These are phyloP conservation scores for Yamadazyma scolyti DNA, from an alignment of 805 yeast genomes.

Conservation along the genomic window DNA sequence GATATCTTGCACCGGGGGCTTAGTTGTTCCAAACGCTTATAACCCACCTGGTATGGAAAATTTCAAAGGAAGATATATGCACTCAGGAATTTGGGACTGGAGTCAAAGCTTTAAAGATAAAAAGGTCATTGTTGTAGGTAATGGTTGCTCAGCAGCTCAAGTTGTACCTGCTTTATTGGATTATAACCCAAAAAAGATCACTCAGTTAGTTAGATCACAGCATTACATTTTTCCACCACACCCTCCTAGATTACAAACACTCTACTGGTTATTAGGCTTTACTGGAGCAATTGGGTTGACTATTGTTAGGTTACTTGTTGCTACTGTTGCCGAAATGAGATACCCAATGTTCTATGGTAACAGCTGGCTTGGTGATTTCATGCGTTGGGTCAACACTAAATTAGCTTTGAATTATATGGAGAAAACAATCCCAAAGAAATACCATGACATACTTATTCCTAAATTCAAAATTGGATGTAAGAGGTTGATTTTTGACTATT, in stretches of 20 bases:
- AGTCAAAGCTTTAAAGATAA: constrained; percentile 28
- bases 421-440: constrained; percentile 26
- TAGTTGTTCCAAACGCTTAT: constrained; percentile 32
- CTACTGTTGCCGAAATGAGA: constrained; percentile 27
- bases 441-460: constrained; percentile 31
- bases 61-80: constrained; percentile 37
- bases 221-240: constrained; percentile 39
- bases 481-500: constrained; percentile 35
- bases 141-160: constrained; percentile 42
- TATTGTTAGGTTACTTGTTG: constrained; percentile 24
- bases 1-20: constrained; percentile 29
- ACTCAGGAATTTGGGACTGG: constrained; percentile 38
- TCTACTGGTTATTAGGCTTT: constrained; percentile 27
- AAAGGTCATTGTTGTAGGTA: constrained; percentile 36
- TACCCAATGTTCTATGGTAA: constrained; percentile 34
- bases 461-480: constrained; percentile 40
- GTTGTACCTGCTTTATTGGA: constrained; percentile 34
- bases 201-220: constrained; percentile 32
- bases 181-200: constrained; percentile 19
- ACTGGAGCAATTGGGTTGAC: constrained; percentile 26
- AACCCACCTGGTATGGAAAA: constrained; percentile 28
- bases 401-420: constrained; percentile 22
- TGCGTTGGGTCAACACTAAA: constrained; percentile 21
- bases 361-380: constrained; percentile 20
- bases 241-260: constrained; percentile 16